Conservation (phyloP, 2,329 filamentous ascomycete genomes). For the Alternaria sp. region DNA sequence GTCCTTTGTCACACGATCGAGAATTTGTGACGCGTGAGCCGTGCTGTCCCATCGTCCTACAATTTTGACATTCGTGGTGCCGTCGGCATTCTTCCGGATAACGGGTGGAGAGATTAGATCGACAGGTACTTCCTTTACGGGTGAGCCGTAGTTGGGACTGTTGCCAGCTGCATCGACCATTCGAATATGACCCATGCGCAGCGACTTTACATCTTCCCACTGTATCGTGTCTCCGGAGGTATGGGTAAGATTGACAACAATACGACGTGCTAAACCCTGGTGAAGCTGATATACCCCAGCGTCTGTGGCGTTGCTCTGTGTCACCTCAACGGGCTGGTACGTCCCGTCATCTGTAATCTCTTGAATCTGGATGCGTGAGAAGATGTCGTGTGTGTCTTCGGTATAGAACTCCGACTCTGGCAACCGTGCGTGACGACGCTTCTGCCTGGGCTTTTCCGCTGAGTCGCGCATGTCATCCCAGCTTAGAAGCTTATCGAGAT, state of each 20-base stretch:
- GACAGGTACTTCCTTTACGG: slow-evolving; percentile 76
- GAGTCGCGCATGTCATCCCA: slow-evolving; percentile 98
- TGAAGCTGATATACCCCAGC: slow-evolving; percentile 93
- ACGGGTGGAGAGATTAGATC: slow-evolving; percentile 79
- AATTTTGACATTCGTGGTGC: slow-evolving; percentile 84
- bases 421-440: slow-evolving; percentile 72
- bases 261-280: slow-evolving; percentile 88
- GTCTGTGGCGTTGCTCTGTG: slow-evolving; percentile 84
- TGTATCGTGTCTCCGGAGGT: slow-evolving; percentile 87
- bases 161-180: slow-evolving; percentile 87
- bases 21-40: slow-evolving; percentile 85
- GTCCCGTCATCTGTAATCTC: slow-evolving; percentile 91
- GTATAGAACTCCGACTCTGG: slow-evolving; percentile 92
- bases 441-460: slow-evolving; percentile 63
- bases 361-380: slow-evolving; percentile 85
- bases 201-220: slow-evolving; percentile 81
- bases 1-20: slow-evolving; percentile 93
- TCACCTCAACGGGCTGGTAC: slow-evolving; percentile 90
- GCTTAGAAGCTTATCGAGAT: slow-evolving; percentile 94
- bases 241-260: slow-evolving; percentile 88
- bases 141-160: slow-evolving; percentile 76
- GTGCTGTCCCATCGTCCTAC: slow-evolving; percentile 98
- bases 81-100: slow-evolving; percentile 86
- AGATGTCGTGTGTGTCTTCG: slow-evolving; percentile 92
- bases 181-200: slow-evolving; percentile 82